phyloP scores from a whole-genome alignment of 2,329 filamentous ascomycete genomes.

The Phoma sp. region DNA sequence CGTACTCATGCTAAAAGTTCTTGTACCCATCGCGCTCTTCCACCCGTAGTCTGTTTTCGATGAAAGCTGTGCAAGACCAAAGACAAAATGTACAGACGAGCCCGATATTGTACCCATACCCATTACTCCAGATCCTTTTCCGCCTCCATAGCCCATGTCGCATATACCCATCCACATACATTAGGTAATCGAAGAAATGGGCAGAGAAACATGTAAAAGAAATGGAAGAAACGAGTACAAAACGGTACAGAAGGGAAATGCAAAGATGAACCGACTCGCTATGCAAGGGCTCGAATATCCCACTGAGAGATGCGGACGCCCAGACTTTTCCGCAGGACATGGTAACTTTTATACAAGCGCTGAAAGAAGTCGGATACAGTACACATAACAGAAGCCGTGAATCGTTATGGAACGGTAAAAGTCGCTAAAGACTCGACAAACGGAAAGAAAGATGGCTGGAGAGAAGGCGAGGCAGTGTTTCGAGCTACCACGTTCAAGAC shows the following conservation, averaged over 20 bases:
- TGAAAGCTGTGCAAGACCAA: slow-evolving; percentile 26
- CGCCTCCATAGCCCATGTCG: slow-evolving; percentile 25
- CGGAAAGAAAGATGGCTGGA: slow-evolving; percentile 16
- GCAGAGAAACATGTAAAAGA: slow-evolving; percentile 36
- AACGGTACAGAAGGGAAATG: slow-evolving; percentile 40
- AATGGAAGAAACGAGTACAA: slow-evolving; percentile 35
- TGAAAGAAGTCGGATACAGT: slow-evolving; percentile 45
- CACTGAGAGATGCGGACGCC: slow-evolving; percentile 40
- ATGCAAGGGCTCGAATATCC: slow-evolving; percentile 46
- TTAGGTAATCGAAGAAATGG: slow-evolving; percentile 35
- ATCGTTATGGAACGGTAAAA: slow-evolving; percentile 41
- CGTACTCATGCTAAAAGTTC: slow-evolving; percentile 7
- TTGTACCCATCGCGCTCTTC: slow-evolving; percentile 20
- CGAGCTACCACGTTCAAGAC: slow-evolving; percentile 33
- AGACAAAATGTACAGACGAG: slow-evolving; percentile 22
- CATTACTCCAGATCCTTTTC: slow-evolving; percentile 29
- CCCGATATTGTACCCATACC: slow-evolving; percentile 6
- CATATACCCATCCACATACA: slow-evolving; percentile 40
- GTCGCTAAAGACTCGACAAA: slow-evolving; percentile 24
- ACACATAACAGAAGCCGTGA: slow-evolving; percentile 48
- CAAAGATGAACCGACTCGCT: slow-evolving; percentile 46
- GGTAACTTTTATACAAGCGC: slow-evolving; percentile 50
- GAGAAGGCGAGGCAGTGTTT: slow-evolving; percentile 6
- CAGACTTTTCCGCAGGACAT: slow-evolving; percentile 46
- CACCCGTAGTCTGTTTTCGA: slow-evolving; percentile 17